A percentile compares a stretch with the other conserved stretches of the same genome.
Evolutionary conservation across 2,329 filamentous ascomycete species (phyloP).

Genomic region (Leptoxyphium fumago): DNA sequence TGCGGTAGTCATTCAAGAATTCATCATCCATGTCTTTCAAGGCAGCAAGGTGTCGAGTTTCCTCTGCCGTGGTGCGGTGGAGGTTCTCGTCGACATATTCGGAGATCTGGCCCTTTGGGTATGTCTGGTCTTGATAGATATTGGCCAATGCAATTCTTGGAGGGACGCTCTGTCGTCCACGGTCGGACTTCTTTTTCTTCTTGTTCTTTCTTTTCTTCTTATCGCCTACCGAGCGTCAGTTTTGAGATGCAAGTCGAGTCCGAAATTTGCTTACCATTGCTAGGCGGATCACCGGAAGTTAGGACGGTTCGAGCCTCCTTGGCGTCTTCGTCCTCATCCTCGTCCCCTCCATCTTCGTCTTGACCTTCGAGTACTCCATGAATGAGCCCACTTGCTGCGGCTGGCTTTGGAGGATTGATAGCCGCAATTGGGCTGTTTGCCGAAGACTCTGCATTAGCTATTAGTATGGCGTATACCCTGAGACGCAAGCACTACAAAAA

Average conservation of each 20-base stretch:
- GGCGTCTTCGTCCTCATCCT: too few relatives aligned
- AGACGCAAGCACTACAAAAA: neutral
- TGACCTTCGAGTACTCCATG: too few relatives aligned
- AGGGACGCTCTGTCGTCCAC: conserved; percentile 67
- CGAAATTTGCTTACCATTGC: neutral
- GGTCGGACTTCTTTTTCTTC: conserved; percentile 73
- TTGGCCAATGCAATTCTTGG: conserved; percentile 59
- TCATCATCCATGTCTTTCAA: conserved; percentile 64
- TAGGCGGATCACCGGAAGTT: too few relatives aligned
- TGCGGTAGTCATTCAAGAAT: conserved; percentile 66
- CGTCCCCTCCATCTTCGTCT: too few relatives aligned
- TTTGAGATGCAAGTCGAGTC: neutral
- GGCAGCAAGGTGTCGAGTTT: conserved; percentile 54
- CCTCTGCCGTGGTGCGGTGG: conserved; percentile 67
- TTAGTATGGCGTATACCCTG: too few relatives aligned
- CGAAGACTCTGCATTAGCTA: too few relatives aligned
- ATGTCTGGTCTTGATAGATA: conserved; percentile 57
- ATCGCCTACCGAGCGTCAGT: conserved; percentile 5
- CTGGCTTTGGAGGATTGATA: too few relatives aligned
- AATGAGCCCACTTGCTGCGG: too few relatives aligned
- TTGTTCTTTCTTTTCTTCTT: conserved; percentile 28
- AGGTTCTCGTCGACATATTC: conserved; percentile 61
- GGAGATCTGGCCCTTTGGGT: conserved; percentile 63
- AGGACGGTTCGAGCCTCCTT: too few relatives aligned
- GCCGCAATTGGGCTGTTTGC: too few relatives aligned